Percentiles rank a stretch among this genome's conserved stretches.
Evolutionary conservation across 768 basidiomycete genomes (phyloP).

Genomic region (Calocybe gangraenosa): DNA sequence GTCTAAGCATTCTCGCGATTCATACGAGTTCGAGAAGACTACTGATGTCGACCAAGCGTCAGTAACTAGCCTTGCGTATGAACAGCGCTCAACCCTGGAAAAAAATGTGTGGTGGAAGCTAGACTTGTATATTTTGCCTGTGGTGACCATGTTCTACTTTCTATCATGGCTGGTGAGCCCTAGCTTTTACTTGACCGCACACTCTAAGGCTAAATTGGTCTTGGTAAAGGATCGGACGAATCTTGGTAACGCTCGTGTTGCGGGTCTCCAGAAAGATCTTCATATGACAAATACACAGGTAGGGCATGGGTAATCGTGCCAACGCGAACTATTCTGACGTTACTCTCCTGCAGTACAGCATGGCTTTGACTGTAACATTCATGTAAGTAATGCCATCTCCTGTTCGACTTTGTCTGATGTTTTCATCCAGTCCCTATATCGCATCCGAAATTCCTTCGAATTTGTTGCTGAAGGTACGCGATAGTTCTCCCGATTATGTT

Average conservation of each 20-base stretch:
- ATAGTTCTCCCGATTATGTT: not conserved
- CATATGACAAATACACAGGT: constrained; percentile 17
- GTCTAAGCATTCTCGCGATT: constrained; percentile 10
- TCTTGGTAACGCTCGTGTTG: constrained; percentile 19
- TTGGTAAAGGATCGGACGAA: constrained; percentile 16
- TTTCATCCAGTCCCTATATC: constrained; percentile 12
- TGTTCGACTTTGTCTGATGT: not conserved
- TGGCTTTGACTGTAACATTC: constrained; percentile 19
- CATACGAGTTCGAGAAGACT: constrained; percentile 11
- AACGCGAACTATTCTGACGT: not conserved
- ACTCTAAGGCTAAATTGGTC: not conserved
- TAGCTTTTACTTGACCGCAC: not conserved
- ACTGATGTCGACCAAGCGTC: constrained; percentile 2
- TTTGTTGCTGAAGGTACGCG: constrained; percentile 28
- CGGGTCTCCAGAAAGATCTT: constrained; percentile 18
- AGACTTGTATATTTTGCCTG: constrained; percentile 11
- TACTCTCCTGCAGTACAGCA: constrained; percentile 12
- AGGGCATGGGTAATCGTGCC: not conserved
- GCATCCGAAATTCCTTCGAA: constrained; percentile 38
- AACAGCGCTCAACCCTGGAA: constrained; percentile 1
- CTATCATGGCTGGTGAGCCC: constrained; percentile 14
- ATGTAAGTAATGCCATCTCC: constrained; percentile 6
- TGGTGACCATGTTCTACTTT: constrained; percentile 15
- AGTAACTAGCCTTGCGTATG: not conserved
- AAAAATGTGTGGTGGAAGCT: constrained; percentile 15